These are phyloP conservation scores for Caloboletus firmus DNA, from an alignment of 1,284 basidiomycete genomes.

Conservation along the genomic window DNA sequence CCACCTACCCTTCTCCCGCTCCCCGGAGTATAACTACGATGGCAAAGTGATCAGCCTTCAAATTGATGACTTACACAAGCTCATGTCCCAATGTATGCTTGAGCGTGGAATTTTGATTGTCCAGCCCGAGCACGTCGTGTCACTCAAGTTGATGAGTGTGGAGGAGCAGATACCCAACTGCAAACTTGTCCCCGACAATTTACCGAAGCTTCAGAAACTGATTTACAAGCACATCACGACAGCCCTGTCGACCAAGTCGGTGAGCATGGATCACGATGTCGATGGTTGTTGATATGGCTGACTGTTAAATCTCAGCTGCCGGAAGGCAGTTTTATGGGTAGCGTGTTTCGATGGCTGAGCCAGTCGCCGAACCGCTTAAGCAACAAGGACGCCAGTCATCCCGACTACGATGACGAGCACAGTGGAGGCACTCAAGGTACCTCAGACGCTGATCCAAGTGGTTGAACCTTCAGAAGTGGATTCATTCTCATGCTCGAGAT, in stretches of 20 bases:
- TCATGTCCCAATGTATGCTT: not conserved
- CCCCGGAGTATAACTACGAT: rapidly evolving
- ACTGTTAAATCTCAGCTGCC: not conserved
- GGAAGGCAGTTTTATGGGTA: not conserved
- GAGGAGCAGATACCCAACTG: not conserved
- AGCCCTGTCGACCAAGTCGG: not conserved
- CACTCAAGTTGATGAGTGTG: not conserved
- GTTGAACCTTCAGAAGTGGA: constrained; percentile 27
- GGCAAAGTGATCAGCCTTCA: not conserved
- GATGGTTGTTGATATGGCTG: constrained; percentile 10
- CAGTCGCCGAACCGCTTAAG: not conserved
- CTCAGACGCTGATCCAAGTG: not conserved
- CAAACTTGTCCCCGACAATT: not conserved
- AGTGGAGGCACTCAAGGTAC: not conserved
- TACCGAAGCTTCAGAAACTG: not conserved
- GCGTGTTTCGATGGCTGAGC: not conserved
- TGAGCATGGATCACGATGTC: not conserved
- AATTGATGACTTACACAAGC: not conserved
- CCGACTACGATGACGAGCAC: not conserved
- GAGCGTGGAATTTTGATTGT: not conserved
- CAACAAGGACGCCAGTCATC: not conserved
- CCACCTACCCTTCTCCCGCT: constrained; percentile 48
- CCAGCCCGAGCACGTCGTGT: not conserved
- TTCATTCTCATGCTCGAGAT: constrained; percentile 5
- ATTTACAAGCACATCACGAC: not conserved